These are phyloP conservation scores for Lactarius tabidus DNA, from an alignment of 768 basidiomycete species.

Conservation along the genomic window DNA sequence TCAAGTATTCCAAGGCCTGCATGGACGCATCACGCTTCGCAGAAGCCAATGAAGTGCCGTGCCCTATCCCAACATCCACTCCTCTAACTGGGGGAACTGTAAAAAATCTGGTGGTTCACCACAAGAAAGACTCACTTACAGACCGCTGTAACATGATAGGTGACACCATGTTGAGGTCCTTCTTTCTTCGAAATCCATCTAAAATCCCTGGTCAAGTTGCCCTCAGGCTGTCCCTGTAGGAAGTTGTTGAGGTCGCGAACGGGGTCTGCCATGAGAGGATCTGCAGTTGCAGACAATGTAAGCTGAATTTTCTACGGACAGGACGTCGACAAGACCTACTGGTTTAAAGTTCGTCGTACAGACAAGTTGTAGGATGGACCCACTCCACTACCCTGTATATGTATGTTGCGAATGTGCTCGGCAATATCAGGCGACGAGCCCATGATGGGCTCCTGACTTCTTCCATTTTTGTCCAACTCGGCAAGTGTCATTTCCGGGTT, in stretches of 20 bases:
- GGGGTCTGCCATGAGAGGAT: conserved; percentile 16
- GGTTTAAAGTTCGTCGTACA: background rate
- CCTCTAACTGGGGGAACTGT: conserved; percentile 11
- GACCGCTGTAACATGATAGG: conserved; percentile 13
- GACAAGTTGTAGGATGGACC: background rate
- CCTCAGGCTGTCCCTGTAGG: conserved; percentile 8
- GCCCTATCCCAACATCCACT: conserved; percentile 16
- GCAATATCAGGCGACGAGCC: no score
- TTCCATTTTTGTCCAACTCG: background rate
- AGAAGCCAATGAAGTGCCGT: conserved; percentile 10
- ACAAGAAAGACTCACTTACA: conserved; percentile 8
- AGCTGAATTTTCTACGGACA: background rate
- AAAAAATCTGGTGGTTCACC: background rate
- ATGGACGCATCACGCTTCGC: conserved; percentile 19
- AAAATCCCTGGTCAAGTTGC: conserved; percentile 11
- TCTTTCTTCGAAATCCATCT: conserved; percentile 3
- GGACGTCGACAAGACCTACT: background rate
- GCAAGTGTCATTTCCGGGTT: background rate
- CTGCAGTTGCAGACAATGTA: background rate
- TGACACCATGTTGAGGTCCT: conserved; percentile 3
- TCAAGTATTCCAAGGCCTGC: conserved; percentile 16
- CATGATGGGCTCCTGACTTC: no score
- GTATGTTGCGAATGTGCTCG: background rate
- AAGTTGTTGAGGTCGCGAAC: conserved; percentile 25
- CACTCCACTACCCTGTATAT: background rate